phyloP scores from a whole-genome alignment of 441 rosid species.

The Raphanus hybrid region DNA sequence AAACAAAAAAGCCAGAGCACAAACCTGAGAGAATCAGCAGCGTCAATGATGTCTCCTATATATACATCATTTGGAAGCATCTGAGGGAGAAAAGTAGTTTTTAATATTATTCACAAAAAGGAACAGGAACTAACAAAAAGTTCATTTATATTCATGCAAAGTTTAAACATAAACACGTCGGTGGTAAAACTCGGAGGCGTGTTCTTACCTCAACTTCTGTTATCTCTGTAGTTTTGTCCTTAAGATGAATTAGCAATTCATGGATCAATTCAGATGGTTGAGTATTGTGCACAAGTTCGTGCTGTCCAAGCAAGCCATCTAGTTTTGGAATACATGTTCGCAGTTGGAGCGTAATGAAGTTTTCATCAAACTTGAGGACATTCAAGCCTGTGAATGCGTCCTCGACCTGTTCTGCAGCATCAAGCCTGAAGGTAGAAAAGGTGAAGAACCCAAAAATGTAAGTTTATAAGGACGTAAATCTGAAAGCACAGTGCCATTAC shows the following conservation, averaged over 20 bases:
- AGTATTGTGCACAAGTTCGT: conserved; percentile 51
- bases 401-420: conserved; percentile 75
- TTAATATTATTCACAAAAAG: conserved; percentile 7
- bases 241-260: conserved; percentile 70
- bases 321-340: conserved; percentile 67
- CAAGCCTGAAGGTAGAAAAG: conserved; percentile 60
- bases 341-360: conserved; percentile 69
- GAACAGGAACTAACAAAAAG: conserved; percentile 7
- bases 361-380: conserved; percentile 71
- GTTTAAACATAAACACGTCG: conserved; percentile 17
- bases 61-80: conserved; percentile 84
- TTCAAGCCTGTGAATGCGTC: conserved; percentile 73
- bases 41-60: conserved; percentile 78
- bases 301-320: conserved; percentile 54
- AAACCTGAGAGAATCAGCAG: conserved; percentile 83
- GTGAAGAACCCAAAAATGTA: conserved; percentile 24
- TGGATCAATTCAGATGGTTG: conserved; percentile 72
- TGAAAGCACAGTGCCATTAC: conserved; percentile 43
- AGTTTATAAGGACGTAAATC: conserved; percentile 26
- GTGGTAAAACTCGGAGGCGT: conserved; percentile 25
- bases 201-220: conserved; percentile 75
- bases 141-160: conserved; percentile 16
- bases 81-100: conserved; percentile 48
- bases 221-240: conserved; percentile 61
- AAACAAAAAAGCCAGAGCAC: conserved; percentile 30